Percentiles rank a stretch among this genome's conserved stretches.
These are phyloP conservation scores for Metschnikowia vanudenii DNA, from an alignment of 805 yeast species.

Conservation along the genomic window DNA sequence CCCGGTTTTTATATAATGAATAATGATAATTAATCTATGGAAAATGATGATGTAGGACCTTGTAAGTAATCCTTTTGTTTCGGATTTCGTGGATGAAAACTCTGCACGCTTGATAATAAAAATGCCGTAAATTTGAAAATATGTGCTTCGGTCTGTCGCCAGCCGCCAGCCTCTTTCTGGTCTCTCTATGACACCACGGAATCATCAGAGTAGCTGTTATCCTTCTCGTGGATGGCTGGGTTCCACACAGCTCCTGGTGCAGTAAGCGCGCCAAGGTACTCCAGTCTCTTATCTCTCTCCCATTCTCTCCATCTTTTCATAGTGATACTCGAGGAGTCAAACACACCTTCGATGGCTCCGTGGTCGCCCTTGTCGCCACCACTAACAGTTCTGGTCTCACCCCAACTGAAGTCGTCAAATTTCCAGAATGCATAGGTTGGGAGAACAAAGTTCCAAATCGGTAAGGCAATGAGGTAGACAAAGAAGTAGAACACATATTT, in stretches of 20 bases:
- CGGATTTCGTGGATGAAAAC: too few relatives aligned
- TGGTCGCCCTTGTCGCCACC: conserved; percentile 68
- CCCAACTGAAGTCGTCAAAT: conserved; percentile 96
- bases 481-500: conserved; percentile 77
- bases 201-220: conserved; percentile 28
- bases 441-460: conserved; percentile 89
- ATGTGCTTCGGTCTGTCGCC: too few relatives aligned
- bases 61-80: too few relatives aligned
- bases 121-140: too few relatives aligned
- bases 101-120: too few relatives aligned
- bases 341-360: conserved; percentile 72
- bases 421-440: conserved; percentile 92
- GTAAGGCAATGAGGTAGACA: conserved; percentile 74
- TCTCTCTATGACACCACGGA: conserved; percentile 10
- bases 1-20: background rate
- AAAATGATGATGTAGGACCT: background rate
- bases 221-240: conserved; percentile 35
- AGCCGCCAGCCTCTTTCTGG: too few relatives aligned
- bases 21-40: background rate
- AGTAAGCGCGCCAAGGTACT: conserved; percentile 25
- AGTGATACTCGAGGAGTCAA: conserved; percentile 84
- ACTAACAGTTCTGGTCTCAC: conserved; percentile 82
- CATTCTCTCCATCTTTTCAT: conserved; percentile 96
- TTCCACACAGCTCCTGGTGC: conserved; percentile 47
- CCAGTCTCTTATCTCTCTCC: conserved; percentile 62